Conservation (phyloP, 2,329 filamentous ascomycete genomes). For the Parafenestella ontariensis region DNA sequence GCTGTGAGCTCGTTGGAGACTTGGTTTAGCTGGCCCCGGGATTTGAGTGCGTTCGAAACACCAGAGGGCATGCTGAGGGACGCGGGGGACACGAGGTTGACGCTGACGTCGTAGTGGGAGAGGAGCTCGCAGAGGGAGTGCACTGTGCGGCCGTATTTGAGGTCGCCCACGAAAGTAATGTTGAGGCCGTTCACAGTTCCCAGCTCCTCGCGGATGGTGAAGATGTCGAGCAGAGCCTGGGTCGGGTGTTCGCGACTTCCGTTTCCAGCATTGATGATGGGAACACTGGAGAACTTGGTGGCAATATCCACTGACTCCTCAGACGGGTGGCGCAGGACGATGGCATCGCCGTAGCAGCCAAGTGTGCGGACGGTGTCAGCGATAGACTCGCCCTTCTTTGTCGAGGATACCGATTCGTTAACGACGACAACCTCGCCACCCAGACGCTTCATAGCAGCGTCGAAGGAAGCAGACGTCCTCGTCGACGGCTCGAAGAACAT, state of each 20-base stretch:
- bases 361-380: slow-evolving; percentile 94
- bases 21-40: slow-evolving; percentile 76
- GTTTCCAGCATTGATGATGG: slow-evolving; percentile 97
- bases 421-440: slow-evolving; percentile 86
- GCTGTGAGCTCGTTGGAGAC: slow-evolving; percentile 82
- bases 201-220: slow-evolving; percentile 97
- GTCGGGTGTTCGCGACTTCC: slow-evolving; percentile 96
- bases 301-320: slow-evolving; percentile 82
- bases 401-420: slow-evolving; percentile 83
- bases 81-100: slow-evolving; percentile 88
- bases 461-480: slow-evolving; percentile 92
- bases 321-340: slow-evolving; percentile 93
- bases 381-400: slow-evolving; percentile 91
- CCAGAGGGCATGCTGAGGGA: slow-evolving; percentile 77
- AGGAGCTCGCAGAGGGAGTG: slow-evolving; percentile 95
- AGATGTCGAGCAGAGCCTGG: slow-evolving; percentile 95
- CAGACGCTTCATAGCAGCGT: slow-evolving; percentile 97
- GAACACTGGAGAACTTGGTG: slow-evolving; percentile 85
- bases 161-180: slow-evolving; percentile 93
- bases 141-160: slow-evolving; percentile 91
- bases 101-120: slow-evolving; percentile 91
- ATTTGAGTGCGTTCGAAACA: slow-evolving; percentile 74
- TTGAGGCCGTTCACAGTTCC: slow-evolving; percentile 94
- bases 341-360: slow-evolving; percentile 90
- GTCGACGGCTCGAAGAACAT: slow-evolving; percentile 99